Conservation (phyloP, 768 basidiomycete species). For the Boletales sp. region DNA sequence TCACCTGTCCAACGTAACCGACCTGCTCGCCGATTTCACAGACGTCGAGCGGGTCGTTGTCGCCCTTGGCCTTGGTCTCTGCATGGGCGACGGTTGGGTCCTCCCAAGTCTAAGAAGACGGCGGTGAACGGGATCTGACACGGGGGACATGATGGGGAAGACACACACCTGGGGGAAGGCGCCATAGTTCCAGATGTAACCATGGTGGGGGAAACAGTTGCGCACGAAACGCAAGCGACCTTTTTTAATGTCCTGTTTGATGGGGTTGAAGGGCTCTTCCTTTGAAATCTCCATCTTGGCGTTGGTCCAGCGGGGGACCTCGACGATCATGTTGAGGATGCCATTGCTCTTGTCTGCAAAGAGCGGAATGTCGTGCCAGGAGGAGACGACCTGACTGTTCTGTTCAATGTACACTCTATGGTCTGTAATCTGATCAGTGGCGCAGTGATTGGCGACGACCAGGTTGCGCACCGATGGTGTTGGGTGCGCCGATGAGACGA, state of each 20-base stretch:
- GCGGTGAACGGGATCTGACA: not conserved
- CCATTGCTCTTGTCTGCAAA: conserved; percentile 94
- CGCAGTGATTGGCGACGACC: conserved; percentile 4
- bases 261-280: conserved; percentile 98
- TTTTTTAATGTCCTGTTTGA: conserved; percentile 99
- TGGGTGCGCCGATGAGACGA: conserved; percentile 81
- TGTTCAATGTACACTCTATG: conserved; percentile 95
- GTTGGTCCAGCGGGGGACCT: conserved; percentile 99
- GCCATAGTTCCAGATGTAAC: conserved; percentile 99
- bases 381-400: conserved; percentile 76
- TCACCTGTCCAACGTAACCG: conserved; percentile 94
- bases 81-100: conserved; percentile 83
- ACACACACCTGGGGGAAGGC: conserved; percentile 91
- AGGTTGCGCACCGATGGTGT: conserved; percentile 78
- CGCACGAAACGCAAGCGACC: conserved; percentile 94
- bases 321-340: conserved; percentile 98
- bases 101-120: conserved; percentile 82
- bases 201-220: conserved; percentile 99
- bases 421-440: conserved; percentile 51
- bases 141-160: not conserved
- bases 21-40: conserved; percentile 99
- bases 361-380: conserved; percentile 96
- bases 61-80: conserved; percentile 98
- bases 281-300: conserved; percentile 99
- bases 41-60: conserved; percentile 99